phyloP scores from a whole-genome alignment of 495 filamentous ascomycete genomes.

The Neurospora sp. region DNA sequence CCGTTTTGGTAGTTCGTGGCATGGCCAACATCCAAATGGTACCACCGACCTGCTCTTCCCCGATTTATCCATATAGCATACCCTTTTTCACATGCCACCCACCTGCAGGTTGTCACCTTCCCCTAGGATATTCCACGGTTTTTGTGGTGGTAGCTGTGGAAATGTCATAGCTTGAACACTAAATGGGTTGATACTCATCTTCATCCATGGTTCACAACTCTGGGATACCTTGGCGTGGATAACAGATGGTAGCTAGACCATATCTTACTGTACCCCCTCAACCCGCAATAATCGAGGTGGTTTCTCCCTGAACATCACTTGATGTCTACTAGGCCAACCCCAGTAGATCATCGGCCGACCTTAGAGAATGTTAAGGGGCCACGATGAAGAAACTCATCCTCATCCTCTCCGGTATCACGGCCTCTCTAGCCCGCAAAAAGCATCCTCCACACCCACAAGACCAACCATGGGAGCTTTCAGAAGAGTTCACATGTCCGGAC shows the following conservation, averaged over 20 bases:
- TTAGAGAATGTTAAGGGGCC: not conserved
- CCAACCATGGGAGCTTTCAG: not conserved
- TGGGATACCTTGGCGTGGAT: not conserved
- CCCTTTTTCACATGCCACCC: not conserved
- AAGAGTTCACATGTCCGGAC: slow-evolving; percentile 30
- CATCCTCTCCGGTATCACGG: not conserved
- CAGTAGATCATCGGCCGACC: not conserved
- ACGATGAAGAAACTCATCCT: not conserved
- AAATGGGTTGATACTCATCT: not conserved
- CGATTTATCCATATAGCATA: not conserved
- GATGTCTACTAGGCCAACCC: not conserved
- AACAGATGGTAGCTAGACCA: not conserved
- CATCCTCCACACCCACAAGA: not conserved
- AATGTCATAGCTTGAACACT: not conserved
- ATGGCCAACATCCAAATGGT: not conserved
- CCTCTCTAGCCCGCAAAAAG: not conserved
- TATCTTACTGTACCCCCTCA: not conserved
- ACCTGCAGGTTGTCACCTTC: not conserved
- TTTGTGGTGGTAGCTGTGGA: not conserved
- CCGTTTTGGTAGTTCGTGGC: not conserved
- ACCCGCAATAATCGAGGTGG: not conserved
- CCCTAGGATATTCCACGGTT: not conserved
- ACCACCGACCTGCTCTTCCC: not conserved
- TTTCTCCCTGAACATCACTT: not conserved
- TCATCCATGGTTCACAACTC: not conserved